Evolutionary conservation across 805 yeast genomes (phyloP).

Genomic region (Saccharomycopsis fibuligera): DNA sequence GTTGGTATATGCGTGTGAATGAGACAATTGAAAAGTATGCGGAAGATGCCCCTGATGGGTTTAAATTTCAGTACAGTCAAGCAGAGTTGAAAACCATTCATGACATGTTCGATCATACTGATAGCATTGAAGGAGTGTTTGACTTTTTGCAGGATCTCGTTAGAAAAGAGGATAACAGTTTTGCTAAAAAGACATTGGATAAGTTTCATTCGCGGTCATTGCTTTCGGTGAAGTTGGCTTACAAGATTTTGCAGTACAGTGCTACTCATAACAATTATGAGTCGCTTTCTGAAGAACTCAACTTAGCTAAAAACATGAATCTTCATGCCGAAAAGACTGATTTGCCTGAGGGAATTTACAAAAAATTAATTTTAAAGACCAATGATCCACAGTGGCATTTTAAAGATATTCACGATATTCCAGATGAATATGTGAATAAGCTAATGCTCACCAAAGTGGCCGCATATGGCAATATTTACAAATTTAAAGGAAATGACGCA

Average conservation of each 20-base stretch:
- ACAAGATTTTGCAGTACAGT: slow-evolving; percentile 60
- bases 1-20: slow-evolving; percentile 49
- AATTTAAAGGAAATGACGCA: slow-evolving; percentile 10
- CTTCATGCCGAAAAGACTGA: slow-evolving; percentile 44
- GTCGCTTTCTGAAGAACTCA: slow-evolving; percentile 67
- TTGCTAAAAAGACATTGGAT: slow-evolving; percentile 54
- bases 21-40: slow-evolving; percentile 59
- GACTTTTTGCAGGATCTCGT: slow-evolving; percentile 42
- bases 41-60: slow-evolving; percentile 52
- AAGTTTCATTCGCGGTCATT: slow-evolving; percentile 65
- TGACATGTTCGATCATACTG: slow-evolving; percentile 50
- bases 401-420: slow-evolving; percentile 30
- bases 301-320: slow-evolving; percentile 72
- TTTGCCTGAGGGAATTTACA: slow-evolving; percentile 65
- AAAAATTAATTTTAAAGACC: slow-evolving; percentile 56
- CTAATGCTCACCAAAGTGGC: slow-evolving; percentile 5
- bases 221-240: slow-evolving; percentile 65
- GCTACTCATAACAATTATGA: slow-evolving; percentile 48
- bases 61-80: slow-evolving; percentile 49
- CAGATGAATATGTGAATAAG: slow-evolving; percentile 10
- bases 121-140: slow-evolving; percentile 47
- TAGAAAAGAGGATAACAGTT: slow-evolving; percentile 39
- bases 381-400: slow-evolving; percentile 47
- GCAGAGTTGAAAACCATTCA: slow-evolving; percentile 51
- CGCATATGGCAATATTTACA: slow-evolving; percentile 12